Percentiles rank a stretch among this genome's conserved stretches.
Conservation (phyloP, 2,329 filamentous ascomycete genomes). For the Rosellinia necatrix region DNA sequence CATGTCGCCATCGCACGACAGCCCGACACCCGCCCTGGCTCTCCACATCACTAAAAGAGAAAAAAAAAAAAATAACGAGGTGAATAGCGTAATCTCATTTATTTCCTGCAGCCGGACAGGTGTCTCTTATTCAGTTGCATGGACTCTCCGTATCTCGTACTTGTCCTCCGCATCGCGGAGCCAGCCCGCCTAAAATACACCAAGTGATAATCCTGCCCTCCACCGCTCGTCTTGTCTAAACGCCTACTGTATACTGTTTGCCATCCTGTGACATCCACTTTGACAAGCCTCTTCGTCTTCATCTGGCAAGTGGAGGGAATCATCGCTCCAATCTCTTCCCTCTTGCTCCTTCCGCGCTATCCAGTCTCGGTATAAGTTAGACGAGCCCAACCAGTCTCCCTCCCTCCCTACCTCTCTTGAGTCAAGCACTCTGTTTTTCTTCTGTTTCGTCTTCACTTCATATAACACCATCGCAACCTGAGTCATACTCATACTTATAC, state of each 20-base stretch:
- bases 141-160: neutral
- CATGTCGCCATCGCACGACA: constrained; percentile 34
- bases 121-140: constrained; percentile 6
- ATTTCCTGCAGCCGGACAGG: constrained; percentile 9
- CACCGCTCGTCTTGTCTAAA: constrained; percentile 1
- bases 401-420: constrained; percentile 4
- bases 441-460: neutral
- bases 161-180: neutral
- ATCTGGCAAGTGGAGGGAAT: constrained; percentile 9
- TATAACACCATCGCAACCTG: neutral
- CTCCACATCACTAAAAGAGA: constrained; percentile 19
- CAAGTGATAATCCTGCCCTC: constrained; percentile 6
- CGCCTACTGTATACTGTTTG: neutral
- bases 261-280: neutral
- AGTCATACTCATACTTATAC: constrained; percentile 8
- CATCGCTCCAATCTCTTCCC: neutral
- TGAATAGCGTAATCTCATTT: constrained; percentile 8
- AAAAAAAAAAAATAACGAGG: no score
- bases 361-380: constrained; percentile 8
- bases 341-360: constrained; percentile 2
- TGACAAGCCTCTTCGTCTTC: constrained; percentile 4
- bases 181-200: constrained; percentile 1
- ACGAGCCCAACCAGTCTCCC: constrained; percentile 1
- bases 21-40: constrained; percentile 26
- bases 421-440: neutral